Conservation (phyloP, 2,329 filamentous ascomycete genomes). For the Trichoderma atrobrunneum region DNA sequence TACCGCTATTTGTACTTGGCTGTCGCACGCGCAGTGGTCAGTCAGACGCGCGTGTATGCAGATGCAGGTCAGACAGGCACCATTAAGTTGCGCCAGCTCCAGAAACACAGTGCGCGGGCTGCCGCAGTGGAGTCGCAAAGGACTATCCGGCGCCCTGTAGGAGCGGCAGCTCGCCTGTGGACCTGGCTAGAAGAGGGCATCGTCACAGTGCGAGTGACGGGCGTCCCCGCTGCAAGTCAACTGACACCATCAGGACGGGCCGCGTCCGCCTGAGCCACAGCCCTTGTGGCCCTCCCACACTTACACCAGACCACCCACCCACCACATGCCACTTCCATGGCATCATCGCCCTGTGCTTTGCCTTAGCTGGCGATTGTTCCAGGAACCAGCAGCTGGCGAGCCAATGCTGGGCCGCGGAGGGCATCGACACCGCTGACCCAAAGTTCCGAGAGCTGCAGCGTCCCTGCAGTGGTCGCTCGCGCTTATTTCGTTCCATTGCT, state of each 20-base stretch:
- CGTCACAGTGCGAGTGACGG: neutral
- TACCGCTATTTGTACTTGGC: neutral
- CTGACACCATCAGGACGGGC: conserved; percentile 6
- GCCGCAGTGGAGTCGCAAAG: neutral
- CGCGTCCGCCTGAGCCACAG: conserved; percentile 11
- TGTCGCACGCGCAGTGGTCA: conserved; percentile 14
- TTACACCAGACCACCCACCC: neutral
- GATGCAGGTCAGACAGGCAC: conserved; percentile 18
- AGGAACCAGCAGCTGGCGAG: neutral
- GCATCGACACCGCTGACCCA: neutral
- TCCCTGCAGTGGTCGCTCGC: conserved; percentile 20
- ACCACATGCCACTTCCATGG: neutral
- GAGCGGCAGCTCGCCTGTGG: neutral
- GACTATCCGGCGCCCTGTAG: neutral
- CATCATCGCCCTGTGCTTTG: neutral
- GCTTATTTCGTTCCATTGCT: neutral
- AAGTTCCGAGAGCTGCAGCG: conserved; percentile 16
- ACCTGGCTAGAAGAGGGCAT: conserved; percentile 7
- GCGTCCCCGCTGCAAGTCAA: neutral
- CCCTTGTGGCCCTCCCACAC: neutral
- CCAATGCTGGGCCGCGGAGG: conserved; percentile 11
- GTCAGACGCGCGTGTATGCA: conserved; percentile 22
- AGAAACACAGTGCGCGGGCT: conserved; percentile 8
- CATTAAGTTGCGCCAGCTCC: neutral
- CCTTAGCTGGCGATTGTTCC: neutral